Base-by-base conservation (phyloP, 768 basidiomycete genomes). In the Tephrocybe sp. region DNA sequence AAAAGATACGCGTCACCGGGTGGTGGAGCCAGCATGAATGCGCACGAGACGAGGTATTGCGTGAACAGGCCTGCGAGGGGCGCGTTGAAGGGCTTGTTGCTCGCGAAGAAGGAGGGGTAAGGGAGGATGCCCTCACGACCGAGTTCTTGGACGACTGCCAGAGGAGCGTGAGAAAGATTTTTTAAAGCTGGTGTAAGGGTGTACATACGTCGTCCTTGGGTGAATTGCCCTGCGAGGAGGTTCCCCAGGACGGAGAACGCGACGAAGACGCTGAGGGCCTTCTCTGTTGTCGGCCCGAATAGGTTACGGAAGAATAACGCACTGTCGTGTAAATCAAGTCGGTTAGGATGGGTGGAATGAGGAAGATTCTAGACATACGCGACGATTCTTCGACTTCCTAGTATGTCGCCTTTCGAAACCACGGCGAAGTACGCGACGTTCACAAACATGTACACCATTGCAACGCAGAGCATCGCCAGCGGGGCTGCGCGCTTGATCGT, bases 1-100 rank as follows among this genome's bases (percentile, higher is more conserved):
- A 91, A 88, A 25, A 82, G 73, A 60, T 88, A 91, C 0, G 85
- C 86, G 57, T 90, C 88, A 2, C 90, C 88, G 0, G 85, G 77
- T 0, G 88, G 89, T 0, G 84, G 73, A 1, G 73, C 72, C 5
- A 81, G 58, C 41, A 86, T 69, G 50, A 86, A 70, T 10, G 75
- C 56, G 18, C 79, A 74, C 0, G 85, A 86, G 14, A 87, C 60
- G 4, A 80, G 17, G 65, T 82, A 90, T 57, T 88, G 86, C 0
- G 75, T 69, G 41, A 83, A 75, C 3, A 91, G 69, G 0, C 85
- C 87, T 0, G 80, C 71, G 1, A 85, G 63, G 0, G 90, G 90
- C 0, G 87, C 80, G 51, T 75, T 71, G 66, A 86, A 90, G 0
- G 88, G 88, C 55, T 81, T 80, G 62, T 81, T 88, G 61, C 81